Evolutionary conservation across 257 asterid species (phyloP).

Genomic region (Petrea volubilis): DNA sequence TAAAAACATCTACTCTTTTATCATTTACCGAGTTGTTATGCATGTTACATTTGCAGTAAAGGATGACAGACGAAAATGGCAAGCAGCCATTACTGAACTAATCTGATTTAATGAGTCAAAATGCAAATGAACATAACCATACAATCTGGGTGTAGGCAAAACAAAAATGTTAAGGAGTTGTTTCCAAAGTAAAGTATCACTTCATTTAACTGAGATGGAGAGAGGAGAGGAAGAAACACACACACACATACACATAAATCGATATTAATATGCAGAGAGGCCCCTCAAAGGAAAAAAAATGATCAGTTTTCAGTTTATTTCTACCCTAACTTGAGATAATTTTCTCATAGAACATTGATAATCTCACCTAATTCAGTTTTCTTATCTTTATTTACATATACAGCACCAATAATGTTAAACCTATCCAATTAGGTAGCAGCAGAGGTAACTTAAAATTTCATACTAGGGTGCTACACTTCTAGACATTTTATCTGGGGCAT

Average conservation of each 20-base stretch:
- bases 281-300: not conserved
- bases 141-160: too few relatives aligned
- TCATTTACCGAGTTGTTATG: not conserved
- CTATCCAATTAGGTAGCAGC: not conserved
- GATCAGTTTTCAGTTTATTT: not conserved
- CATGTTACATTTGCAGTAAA: not conserved
- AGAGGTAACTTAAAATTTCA: not conserved
- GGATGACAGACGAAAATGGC: not conserved
- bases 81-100: not conserved
- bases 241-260: not conserved
- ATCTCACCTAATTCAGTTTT: not conserved
- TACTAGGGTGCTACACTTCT: not conserved
- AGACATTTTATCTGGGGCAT: constrained; percentile 9
- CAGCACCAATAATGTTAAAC: not conserved
- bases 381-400: not conserved
- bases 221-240: not conserved
- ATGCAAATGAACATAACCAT: not conserved
- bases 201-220: not conserved
- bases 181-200: too few relatives aligned
- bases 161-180: too few relatives aligned
- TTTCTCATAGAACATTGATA: not conserved
- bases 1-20: not conserved
- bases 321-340: not conserved
- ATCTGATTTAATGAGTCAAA: not conserved
- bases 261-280: too few relatives aligned